Percentiles rank a stretch among this genome's conserved stretches.
Evolutionary conservation across 2,329 filamentous ascomycete species (phyloP).

Genomic region (Phyllosticta citribraziliensis): DNA sequence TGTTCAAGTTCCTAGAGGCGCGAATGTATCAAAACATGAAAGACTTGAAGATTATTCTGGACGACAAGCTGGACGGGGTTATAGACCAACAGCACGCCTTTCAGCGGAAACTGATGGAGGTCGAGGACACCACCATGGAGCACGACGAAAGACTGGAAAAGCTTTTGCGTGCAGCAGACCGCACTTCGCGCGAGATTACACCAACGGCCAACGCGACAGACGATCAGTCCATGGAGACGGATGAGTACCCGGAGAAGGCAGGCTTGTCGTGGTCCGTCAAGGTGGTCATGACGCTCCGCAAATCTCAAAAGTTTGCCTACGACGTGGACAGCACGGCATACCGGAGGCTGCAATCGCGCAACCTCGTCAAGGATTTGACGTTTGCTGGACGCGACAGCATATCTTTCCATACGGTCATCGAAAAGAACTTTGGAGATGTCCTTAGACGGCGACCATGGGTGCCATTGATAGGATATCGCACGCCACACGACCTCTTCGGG

Average conservation of each 20-base stretch:
- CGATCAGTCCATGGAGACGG: constrained; percentile 11
- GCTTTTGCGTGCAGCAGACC: constrained; percentile 19
- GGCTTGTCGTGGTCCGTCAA: constrained; percentile 26
- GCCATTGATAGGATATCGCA: constrained; percentile 29
- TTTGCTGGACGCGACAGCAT: constrained; percentile 28
- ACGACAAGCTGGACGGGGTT: constrained; percentile 31
- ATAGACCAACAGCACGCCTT: constrained; percentile 30
- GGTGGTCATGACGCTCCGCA: constrained; percentile 29
- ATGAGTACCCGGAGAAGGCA: constrained; percentile 25
- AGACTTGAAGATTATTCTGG: constrained; percentile 27
- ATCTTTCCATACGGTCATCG: constrained; percentile 27
- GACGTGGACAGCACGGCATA: constrained; percentile 30
- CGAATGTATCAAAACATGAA: constrained; percentile 30
- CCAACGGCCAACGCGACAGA: background rate
- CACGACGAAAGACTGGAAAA: constrained; percentile 28
- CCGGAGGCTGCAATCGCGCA: constrained; percentile 27
- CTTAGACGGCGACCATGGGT: constrained; percentile 31
- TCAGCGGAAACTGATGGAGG: constrained; percentile 26
- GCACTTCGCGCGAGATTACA: constrained; percentile 1
- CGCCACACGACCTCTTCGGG: constrained; percentile 27
- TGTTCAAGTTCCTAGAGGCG: constrained; percentile 24
- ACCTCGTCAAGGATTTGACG: constrained; percentile 28
- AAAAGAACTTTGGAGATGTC: constrained; percentile 26
- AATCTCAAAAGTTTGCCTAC: constrained; percentile 27
- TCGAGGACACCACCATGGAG: constrained; percentile 32